These are phyloP conservation scores for Trapa incisa DNA, from an alignment of 345 rosid species.

Conservation along the genomic window DNA sequence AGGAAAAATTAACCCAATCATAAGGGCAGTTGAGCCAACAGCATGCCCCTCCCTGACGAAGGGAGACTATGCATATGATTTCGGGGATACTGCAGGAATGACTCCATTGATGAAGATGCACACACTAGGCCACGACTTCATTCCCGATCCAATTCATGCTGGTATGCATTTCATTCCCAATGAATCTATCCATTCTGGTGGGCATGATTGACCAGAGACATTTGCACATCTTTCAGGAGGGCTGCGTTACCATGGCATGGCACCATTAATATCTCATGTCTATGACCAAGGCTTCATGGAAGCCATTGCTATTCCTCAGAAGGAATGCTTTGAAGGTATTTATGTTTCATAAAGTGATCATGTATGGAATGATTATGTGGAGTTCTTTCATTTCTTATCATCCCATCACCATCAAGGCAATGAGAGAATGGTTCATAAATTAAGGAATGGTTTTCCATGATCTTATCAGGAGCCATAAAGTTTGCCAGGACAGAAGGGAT, in stretches of 20 bases:
- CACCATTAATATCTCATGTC: conserved; percentile 77
- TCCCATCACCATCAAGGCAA: no score
- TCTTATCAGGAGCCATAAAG: conserved; percentile 58
- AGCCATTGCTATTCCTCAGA: conserved; percentile 78
- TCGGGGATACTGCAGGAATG: conserved; percentile 76
- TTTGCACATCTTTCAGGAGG: conserved; percentile 40
- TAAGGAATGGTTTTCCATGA: not conserved
- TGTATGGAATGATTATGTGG: not conserved
- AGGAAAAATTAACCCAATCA: conserved; percentile 70
- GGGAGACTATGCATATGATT: conserved; percentile 86
- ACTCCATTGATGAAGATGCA: conserved; percentile 99
- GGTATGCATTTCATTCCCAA: conserved; percentile 28
- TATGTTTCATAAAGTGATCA: not conserved
- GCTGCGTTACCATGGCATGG: conserved; percentile 90
- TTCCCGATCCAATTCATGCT: conserved; percentile 94
- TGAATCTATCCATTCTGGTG: not conserved
- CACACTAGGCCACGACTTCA: conserved; percentile 90
- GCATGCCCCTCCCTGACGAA: conserved; percentile 87
- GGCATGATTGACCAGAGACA: not conserved
- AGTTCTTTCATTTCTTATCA: no score
- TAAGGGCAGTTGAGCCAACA: conserved; percentile 76
- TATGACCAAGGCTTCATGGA: conserved; percentile 76
- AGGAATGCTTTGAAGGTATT: conserved; percentile 70
- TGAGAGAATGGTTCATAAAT: not conserved
- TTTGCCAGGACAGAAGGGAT: conserved; percentile 84